Conservation (phyloP, 2,329 filamentous ascomycete genomes). For the Pyrenophora graminea region DNA sequence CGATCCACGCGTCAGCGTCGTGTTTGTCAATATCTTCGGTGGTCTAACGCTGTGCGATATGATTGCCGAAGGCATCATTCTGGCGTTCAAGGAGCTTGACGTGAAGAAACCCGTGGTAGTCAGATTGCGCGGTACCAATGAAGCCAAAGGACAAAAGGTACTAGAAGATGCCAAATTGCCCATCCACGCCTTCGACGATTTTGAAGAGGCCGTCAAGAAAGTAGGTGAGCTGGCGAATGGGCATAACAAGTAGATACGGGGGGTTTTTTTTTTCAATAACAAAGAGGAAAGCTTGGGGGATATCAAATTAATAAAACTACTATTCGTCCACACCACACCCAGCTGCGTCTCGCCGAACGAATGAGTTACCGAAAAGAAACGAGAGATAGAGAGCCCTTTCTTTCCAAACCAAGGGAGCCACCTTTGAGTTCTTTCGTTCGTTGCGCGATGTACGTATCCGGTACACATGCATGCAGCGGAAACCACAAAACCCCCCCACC, state of each 20-base stretch:
- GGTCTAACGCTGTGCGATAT: slow-evolving; percentile 76
- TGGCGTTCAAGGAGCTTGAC: slow-evolving; percentile 71
- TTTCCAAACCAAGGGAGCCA: slow-evolving; percentile 7
- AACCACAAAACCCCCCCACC: neutral
- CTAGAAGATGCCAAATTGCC: slow-evolving; percentile 70
- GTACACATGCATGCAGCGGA: slow-evolving; percentile 10
- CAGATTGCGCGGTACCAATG: slow-evolving; percentile 74
- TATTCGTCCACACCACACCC: slow-evolving; percentile 18
- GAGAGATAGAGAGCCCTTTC: neutral
- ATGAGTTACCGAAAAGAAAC: slow-evolving; percentile 10
- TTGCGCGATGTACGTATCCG: slow-evolving; percentile 9
- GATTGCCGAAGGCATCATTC: slow-evolving; percentile 75
- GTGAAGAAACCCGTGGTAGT: slow-evolving; percentile 73
- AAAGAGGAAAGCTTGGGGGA: slow-evolving; percentile 3
- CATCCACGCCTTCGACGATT: slow-evolving; percentile 73
- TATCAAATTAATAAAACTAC: slow-evolving; percentile 34
- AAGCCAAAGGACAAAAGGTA: slow-evolving; percentile 69
- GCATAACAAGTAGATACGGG: neutral
- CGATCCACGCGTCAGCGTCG: slow-evolving; percentile 72
- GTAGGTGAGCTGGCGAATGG: slow-evolving; percentile 37
- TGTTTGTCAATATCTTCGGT: slow-evolving; percentile 74
- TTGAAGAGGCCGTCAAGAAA: slow-evolving; percentile 64
- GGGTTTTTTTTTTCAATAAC: neutral
- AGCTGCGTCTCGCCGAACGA: slow-evolving; percentile 16
- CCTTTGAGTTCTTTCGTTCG: slow-evolving; percentile 11